phyloP scores from a whole-genome alignment of 202 grass and related monocot species.

The Musa balbisiana region DNA sequence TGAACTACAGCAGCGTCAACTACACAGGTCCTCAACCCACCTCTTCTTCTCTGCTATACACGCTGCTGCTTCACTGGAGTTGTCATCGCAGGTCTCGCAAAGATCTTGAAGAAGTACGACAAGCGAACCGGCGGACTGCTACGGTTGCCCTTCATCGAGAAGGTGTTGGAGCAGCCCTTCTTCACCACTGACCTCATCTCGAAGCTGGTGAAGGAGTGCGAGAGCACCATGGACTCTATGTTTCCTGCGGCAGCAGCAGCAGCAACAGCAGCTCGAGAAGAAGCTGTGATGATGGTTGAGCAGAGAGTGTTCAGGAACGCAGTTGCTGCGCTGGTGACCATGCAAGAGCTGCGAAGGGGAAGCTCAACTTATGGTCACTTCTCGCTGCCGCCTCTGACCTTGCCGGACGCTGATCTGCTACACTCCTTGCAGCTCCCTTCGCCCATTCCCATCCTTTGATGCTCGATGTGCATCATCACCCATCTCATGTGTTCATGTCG shows the following conservation, averaged over 20 bases:
- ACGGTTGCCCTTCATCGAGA: conserved; percentile 44
- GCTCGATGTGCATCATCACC: neutral
- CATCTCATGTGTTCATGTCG: too few relatives aligned
- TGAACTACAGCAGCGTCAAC: conserved; percentile 71
- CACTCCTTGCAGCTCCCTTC: conserved; percentile 43
- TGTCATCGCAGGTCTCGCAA: conserved; percentile 39
- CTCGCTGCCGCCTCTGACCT: conserved; percentile 65
- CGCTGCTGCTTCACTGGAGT: neutral
- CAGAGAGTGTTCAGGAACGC: conserved; percentile 75
- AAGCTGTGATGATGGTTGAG: conserved; percentile 47
- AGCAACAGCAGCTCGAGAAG: neutral
- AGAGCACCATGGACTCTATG: conserved; percentile 45
- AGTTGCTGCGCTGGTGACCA: conserved; percentile 60
- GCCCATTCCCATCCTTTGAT: conserved; percentile 51
- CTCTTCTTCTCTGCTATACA: neutral
- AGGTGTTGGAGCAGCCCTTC: conserved; percentile 50
- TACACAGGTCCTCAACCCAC: conserved; percentile 45
- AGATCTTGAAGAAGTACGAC: conserved; percentile 94
- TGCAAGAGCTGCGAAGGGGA: conserved; percentile 65
- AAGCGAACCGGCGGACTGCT: conserved; percentile 52
- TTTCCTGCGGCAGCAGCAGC: conserved; percentile 13
- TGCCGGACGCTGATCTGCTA: conserved; percentile 35
- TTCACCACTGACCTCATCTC: conserved; percentile 69
- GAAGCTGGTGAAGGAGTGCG: conserved; percentile 55
- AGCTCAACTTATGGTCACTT: conserved; percentile 75